phyloP scores from a whole-genome alignment of 2,329 filamentous ascomycete species.

The Colletotrichum lentis region DNA sequence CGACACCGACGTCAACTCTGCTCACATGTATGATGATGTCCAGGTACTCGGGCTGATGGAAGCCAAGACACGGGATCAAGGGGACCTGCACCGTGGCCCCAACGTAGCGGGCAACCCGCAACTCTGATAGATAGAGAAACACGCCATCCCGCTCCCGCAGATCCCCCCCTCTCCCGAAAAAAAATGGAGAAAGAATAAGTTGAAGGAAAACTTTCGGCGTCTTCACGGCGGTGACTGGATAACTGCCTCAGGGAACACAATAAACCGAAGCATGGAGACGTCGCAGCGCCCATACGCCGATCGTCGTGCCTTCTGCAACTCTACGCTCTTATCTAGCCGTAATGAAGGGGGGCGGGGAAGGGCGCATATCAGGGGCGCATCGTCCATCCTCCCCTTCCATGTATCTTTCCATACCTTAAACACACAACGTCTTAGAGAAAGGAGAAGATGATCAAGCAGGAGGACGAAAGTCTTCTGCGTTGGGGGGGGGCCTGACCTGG shows the following conservation, averaged over 20 bases:
- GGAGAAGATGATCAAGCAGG: background rate
- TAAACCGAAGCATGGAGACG: background rate
- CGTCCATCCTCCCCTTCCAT: background rate
- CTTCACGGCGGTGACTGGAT: background rate
- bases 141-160: conserved; percentile 13
- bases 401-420: background rate
- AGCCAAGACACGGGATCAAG: background rate
- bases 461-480: no score
- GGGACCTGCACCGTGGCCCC: background rate
- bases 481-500: background rate
- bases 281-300: conserved; percentile 2
- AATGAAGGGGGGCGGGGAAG: no score
- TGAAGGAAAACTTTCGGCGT: background rate
- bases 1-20: background rate
- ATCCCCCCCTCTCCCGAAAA: background rate
- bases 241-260: background rate
- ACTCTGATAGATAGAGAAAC: background rate
- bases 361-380: no score
- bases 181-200: background rate
- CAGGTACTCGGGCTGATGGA: background rate
- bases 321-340: background rate
- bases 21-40: background rate
- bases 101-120: background rate
- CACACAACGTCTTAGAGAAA: background rate
- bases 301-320: background rate